These are phyloP conservation scores for Aspergillus biplanus DNA, from an alignment of 495 filamentous ascomycete genomes.

Conservation along the genomic window DNA sequence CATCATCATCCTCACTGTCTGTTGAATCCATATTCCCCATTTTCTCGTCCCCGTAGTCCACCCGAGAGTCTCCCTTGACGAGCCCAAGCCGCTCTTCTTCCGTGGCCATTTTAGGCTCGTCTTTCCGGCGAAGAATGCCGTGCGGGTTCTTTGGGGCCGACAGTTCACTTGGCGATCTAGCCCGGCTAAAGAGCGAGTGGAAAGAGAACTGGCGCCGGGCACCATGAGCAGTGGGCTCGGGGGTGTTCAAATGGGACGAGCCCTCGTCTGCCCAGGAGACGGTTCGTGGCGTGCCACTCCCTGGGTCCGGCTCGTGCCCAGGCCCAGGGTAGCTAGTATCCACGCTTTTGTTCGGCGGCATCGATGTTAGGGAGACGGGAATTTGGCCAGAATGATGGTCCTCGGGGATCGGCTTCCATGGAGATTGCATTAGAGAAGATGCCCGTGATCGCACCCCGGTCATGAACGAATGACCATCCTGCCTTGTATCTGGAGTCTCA, in stretches of 20 bases:
- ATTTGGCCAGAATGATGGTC: constrained; percentile 34
- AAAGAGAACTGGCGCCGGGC: constrained; percentile 88
- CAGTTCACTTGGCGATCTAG: constrained; percentile 40
- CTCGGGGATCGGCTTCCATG: constrained; percentile 39
- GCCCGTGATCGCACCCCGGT: constrained; percentile 60
- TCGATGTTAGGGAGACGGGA: constrained; percentile 28
- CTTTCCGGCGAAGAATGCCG: constrained; percentile 50
- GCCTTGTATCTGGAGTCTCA: constrained; percentile 38
- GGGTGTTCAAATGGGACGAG: constrained; percentile 5
- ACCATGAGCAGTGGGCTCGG: constrained; percentile 25
- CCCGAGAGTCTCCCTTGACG: constrained; percentile 70
- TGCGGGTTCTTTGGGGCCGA: constrained; percentile 23
- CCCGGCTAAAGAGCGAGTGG: constrained; percentile 72
- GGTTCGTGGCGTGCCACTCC: constrained; percentile 9
- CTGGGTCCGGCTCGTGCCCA: constrained; percentile 44
- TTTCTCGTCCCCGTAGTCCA: constrained; percentile 42
- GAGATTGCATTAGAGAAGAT: constrained; percentile 39
- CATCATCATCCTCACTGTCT: constrained; percentile 28
- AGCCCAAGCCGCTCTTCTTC: constrained; percentile 90
- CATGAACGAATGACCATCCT: constrained; percentile 50
- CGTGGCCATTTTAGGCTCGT: constrained; percentile 49
- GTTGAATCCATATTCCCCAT: constrained; percentile 30
- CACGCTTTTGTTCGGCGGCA: constrained; percentile 36
- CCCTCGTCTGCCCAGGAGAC: constrained; percentile 41
- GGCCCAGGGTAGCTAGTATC: constrained; percentile 44